Base-by-base conservation (phyloP, 495 filamentous ascomycete genomes). In the Neurospora discreta region DNA sequence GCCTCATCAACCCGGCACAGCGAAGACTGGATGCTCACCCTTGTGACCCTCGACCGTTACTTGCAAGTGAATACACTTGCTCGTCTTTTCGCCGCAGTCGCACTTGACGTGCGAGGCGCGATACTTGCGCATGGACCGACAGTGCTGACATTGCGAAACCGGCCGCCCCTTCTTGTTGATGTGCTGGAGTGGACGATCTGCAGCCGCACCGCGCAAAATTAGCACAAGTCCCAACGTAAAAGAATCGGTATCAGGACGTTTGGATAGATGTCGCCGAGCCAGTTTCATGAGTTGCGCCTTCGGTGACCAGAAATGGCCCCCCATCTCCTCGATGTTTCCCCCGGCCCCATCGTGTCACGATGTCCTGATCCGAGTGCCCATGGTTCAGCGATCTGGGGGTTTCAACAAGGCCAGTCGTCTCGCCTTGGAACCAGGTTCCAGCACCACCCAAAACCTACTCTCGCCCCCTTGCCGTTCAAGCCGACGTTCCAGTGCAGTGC, bases 131-230 rank as follows among this genome's bases (percentile, higher is more conserved):
- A 97, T 92, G 75, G 91, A 88, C 82, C 95, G 94, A 83, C 95
- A 99, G 85, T 98, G 95, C 77, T 92, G 87, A 82, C 95, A 99
- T 91, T 99, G 95, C 81, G 95, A 97, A 77, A 98, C 95, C 75
- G 95, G 95, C 76, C 95, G 92, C 81, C 95, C 95, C 78, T 99
- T 98, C 83, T 97, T 97, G 84, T 95, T 95, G 87, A 98, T 97
- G 81, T 95, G 95, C 80, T 91, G 90, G 73, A 99, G 89, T 74
- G 91, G 92, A 76, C 95, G 92, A 82, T 98, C 95, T 98, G 79
- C 73, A 72, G 39, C 73, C 18, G 70, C 78, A 76, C 74, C 26
- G 58, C 39, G 69, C 26, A 65, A 65, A 65, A 65, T 65, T 65
- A 65, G 52, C 41, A 46, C 70, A 46, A 73, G 33, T 65, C 52